phyloP scores from a whole-genome alignment of 1,284 basidiomycete genomes.

The Macrocybe sp. region DNA sequence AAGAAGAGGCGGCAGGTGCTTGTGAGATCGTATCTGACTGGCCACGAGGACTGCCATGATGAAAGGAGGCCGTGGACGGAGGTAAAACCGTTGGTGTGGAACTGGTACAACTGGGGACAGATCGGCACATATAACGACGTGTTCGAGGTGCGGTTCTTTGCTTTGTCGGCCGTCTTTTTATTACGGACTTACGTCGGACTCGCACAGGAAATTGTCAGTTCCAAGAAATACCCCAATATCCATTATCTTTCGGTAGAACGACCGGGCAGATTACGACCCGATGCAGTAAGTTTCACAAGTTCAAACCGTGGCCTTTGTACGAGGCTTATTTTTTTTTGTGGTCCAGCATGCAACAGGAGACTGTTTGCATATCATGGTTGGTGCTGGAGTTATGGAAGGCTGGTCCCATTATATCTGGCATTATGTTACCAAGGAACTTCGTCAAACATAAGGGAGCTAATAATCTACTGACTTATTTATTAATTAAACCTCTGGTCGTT shows the following conservation, averaged over 20 bases:
- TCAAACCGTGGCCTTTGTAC: background rate
- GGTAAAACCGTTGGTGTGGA: conserved; percentile 36
- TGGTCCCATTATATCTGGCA: conserved; percentile 71
- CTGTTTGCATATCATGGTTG: conserved; percentile 61
- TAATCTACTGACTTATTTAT: too few species aligned
- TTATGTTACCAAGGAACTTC: conserved; percentile 35
- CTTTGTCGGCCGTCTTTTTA: background rate
- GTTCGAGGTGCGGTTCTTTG: conserved; percentile 40
- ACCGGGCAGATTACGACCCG: conserved; percentile 55
- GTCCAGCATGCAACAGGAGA: conserved; percentile 51
- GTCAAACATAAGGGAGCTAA: conserved; percentile 1
- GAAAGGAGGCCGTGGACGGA: conserved; percentile 36
- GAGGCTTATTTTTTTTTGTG: conserved; percentile 1
- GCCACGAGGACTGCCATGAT: conserved; percentile 59
- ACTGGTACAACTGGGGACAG: conserved; percentile 61
- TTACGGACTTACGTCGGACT: too few species aligned
- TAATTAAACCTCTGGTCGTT: too few species aligned
- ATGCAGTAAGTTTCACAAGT: conserved; percentile 41
- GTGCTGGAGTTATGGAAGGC: conserved; percentile 62
- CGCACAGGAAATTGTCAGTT: conserved; percentile 31
- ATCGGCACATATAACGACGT: conserved; percentile 50
- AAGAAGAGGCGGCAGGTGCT: conserved; percentile 40
- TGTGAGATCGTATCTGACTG: conserved; percentile 57
- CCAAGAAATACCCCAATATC: conserved; percentile 42
- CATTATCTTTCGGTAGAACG: conserved; percentile 55